Conservation (phyloP, 1,284 basidiomycete species). For the Pseudozyma pruni region DNA sequence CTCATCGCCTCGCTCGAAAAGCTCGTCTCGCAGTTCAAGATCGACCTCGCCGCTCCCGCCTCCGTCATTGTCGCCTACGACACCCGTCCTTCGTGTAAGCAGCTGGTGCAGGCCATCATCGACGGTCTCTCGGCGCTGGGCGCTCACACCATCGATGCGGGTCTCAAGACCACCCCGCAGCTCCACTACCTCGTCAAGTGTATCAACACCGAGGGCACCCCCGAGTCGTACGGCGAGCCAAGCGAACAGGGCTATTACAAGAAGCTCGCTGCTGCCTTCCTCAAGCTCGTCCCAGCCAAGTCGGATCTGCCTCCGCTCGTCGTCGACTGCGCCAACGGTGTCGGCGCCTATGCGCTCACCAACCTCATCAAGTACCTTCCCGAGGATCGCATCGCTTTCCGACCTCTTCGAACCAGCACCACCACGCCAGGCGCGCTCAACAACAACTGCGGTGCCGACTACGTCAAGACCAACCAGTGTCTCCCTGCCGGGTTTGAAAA, state of each 20-base stretch:
- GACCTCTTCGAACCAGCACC: constrained; percentile 63
- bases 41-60: constrained; percentile 82
- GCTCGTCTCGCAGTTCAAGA: constrained; percentile 77
- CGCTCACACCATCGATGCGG: constrained; percentile 70
- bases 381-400: constrained; percentile 47
- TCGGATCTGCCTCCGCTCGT: constrained; percentile 72
- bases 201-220: constrained; percentile 81
- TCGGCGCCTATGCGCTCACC: constrained; percentile 75
- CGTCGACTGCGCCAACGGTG: constrained; percentile 97
- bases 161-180: constrained; percentile 91
- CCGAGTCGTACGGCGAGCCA: constrained; percentile 81
- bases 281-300: constrained; percentile 75
- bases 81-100: constrained; percentile 87
- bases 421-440: constrained; percentile 82
- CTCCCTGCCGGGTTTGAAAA: constrained; percentile 61
- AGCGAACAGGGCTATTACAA: constrained; percentile 85
- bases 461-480: constrained; percentile 81
- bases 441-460: constrained; percentile 89
- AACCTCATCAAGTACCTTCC: constrained; percentile 60
- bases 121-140: constrained; percentile 81
- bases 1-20: constrained; percentile 77
- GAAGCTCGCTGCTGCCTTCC: constrained; percentile 87
- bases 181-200: constrained; percentile 94
- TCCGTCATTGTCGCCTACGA: constrained; percentile 90
- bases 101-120: constrained; percentile 82